A percentile compares a stretch with the other conserved stretches of the same genome.
These are phyloP conservation scores for Pyrenula massariospora DNA, from an alignment of 495 filamentous ascomycete genomes.

Conservation along the genomic window DNA sequence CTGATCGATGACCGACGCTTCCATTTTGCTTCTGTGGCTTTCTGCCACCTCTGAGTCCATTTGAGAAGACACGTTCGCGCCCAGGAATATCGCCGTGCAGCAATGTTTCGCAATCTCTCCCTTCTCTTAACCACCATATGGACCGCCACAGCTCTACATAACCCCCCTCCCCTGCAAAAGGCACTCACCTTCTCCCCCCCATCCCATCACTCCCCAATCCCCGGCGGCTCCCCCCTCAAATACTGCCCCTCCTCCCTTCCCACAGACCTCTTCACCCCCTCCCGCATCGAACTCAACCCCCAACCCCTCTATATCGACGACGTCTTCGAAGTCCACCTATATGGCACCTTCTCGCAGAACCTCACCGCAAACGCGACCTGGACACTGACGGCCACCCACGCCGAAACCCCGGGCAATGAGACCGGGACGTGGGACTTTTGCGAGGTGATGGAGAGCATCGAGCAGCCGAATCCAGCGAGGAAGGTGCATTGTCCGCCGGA, in stretches of 20 bases:
- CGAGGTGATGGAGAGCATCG: not conserved
- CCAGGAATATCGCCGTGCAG: too few species aligned
- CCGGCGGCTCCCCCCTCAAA: not conserved
- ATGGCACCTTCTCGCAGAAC: not conserved
- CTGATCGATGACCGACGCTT: too few species aligned
- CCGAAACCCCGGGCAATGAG: not conserved
- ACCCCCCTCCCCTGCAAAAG: too few species aligned
- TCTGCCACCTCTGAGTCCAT: too few species aligned
- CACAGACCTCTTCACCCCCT: not conserved
- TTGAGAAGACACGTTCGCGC: too few species aligned
- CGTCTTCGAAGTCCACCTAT: not conserved
- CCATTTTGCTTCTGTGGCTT: too few species aligned
- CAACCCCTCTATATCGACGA: not conserved
- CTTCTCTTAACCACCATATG: too few species aligned
- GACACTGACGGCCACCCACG: not conserved
- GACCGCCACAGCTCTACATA: too few species aligned
- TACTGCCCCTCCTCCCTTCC: not conserved
- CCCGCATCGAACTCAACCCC: not conserved
- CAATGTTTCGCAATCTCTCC: too few species aligned
- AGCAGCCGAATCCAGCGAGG: not conserved
- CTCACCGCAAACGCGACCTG: not conserved
- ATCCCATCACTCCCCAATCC: not conserved
- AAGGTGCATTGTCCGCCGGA: not conserved
- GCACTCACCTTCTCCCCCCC: too few species aligned
- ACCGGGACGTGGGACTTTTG: not conserved